phyloP scores from a whole-genome alignment of 441 rosid species.

The Corymbia calophylla region DNA sequence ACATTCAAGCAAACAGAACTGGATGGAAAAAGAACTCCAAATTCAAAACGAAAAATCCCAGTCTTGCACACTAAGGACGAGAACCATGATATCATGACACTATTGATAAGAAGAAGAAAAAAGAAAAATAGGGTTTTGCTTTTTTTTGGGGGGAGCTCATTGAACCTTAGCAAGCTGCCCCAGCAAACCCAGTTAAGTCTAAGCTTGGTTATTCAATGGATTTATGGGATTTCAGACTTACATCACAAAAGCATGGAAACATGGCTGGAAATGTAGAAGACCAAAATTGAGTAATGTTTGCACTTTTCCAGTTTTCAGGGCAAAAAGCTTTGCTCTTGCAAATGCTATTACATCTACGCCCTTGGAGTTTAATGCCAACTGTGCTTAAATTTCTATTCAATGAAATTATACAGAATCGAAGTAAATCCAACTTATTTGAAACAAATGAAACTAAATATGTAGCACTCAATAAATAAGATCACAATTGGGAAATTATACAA shows the following conservation, averaged over 20 bases:
- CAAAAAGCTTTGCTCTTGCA: not conserved
- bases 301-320: not conserved
- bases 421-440: not conserved
- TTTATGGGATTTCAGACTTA: not conserved
- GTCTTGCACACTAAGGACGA: not conserved
- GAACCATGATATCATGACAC: not conserved
- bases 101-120: not conserved
- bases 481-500: not conserved
- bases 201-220: not conserved
- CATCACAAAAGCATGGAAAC: not conserved
- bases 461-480: not conserved
- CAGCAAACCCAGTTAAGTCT: not conserved
- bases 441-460: not conserved
- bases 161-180: not conserved
- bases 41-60: not conserved
- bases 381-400: not conserved
- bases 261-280: not conserved
- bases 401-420: not conserved
- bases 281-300: not conserved
- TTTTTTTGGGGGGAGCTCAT: not conserved
- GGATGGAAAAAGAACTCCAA: not conserved
- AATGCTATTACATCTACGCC: not conserved
- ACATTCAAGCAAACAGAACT: not conserved
- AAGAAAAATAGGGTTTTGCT: not conserved
- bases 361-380: not conserved